Percentiles rank a stretch among this genome's conserved stretches.
These are phyloP conservation scores for Eimeria maxima DNA, from an alignment of 169 alveolate genomes.

Conservation along the genomic window DNA sequence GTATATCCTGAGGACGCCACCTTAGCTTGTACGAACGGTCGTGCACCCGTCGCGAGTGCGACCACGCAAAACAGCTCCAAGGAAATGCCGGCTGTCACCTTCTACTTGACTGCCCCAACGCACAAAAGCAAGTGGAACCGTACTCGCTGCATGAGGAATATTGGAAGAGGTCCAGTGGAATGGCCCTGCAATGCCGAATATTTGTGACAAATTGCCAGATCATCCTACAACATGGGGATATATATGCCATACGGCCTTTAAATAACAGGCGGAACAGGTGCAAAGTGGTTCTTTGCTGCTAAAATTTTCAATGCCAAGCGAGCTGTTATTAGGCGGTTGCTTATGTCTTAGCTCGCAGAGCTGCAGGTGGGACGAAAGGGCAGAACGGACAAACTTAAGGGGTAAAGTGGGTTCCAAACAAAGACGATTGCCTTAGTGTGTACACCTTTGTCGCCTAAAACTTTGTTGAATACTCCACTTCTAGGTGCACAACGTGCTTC, in stretches of 20 bases:
- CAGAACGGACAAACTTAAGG: conserved; percentile 33
- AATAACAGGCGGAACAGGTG: neutral
- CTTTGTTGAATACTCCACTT: neutral
- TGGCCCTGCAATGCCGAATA: neutral
- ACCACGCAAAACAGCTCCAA: neutral
- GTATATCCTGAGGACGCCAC: too few relatives aligned
- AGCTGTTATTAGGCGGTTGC: neutral
- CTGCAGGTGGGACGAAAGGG: neutral
- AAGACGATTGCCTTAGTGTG: neutral
- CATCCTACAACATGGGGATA: neutral
- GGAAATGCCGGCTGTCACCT: neutral
- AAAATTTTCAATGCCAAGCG: neutral
- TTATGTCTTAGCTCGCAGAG: neutral
- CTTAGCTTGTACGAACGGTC: too few relatives aligned
- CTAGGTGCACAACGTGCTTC: neutral
- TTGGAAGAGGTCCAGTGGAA: neutral
- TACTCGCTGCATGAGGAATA: neutral
- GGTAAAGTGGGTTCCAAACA: too few relatives aligned
- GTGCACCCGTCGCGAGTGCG: too few relatives aligned
- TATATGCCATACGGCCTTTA: conserved; percentile 18
- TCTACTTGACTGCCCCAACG: neutral
- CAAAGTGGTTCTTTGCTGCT: neutral
- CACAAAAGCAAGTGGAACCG: neutral
- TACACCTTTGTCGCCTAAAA: neutral
- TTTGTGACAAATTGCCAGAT: neutral